Conservation (phyloP, 2,329 filamentous ascomycete genomes). For the Myriosclerotinia curreyana region DNA sequence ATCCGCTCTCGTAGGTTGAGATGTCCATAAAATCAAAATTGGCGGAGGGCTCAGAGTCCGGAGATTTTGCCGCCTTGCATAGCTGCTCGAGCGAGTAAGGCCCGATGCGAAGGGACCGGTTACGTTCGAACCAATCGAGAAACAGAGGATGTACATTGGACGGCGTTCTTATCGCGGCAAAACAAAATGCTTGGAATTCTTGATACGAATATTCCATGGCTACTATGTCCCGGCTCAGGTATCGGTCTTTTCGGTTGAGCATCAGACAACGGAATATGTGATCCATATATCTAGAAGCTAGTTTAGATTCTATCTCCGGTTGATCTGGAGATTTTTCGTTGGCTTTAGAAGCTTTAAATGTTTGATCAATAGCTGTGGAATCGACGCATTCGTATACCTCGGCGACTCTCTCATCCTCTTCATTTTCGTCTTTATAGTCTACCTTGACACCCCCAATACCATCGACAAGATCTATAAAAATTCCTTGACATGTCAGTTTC, state of each 20-base stretch:
- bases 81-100: conserved; percentile 7
- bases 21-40: background rate
- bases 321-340: background rate
- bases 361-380: conserved; percentile 13
- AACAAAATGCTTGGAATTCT: conserved; percentile 4
- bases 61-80: background rate
- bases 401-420: background rate
- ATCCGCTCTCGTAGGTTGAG: background rate
- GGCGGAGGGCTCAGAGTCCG: background rate
- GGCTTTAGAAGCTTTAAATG: background rate
- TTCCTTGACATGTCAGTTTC: conserved; percentile 17
- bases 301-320: background rate
- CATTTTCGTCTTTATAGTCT: conserved; percentile 13
- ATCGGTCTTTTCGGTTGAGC: conserved; percentile 2
- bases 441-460: conserved; percentile 24
- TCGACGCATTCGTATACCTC: conserved; percentile 7
- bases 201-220: background rate
- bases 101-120: background rate
- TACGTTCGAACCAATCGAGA: conserved; percentile 8
- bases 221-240: background rate
- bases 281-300: conserved; percentile 2
- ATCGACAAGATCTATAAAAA: conserved; percentile 24
- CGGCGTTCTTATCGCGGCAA: background rate
- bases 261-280: conserved; percentile 3
- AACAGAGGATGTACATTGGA: background rate